Evolutionary conservation across 768 basidiomycete genomes (phyloP), one percentile per base, ranked within the genome.

Genomic region (Sarcodon aspratus): DNA sequence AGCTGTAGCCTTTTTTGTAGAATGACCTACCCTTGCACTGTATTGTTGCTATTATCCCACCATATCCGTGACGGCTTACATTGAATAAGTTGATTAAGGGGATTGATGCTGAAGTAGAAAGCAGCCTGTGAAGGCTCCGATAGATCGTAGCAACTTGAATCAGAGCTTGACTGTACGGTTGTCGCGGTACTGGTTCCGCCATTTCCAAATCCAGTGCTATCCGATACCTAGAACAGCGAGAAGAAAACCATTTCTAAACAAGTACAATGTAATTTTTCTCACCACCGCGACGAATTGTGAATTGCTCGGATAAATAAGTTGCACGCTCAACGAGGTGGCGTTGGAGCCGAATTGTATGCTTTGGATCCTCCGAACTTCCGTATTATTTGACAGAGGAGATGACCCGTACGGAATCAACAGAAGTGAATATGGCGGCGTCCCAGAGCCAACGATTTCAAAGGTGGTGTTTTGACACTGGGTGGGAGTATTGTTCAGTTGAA

Each of bases 211-310:
- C 73, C 75, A 1, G 68, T 66, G 42, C 60, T 62, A 54, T 83
- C 82, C 58, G 77, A 79, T 54, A 83, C 69, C 81, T 82, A 52
- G 15, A 46, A 9, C 35, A 55, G 42, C 36, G 36, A 43, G 11
- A 46, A 11, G 17, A 33, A 31, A 13, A 12, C 12, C 32, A 31
- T 15, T n/a, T 4, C 44, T 12, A 4, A n/a, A n/a, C n/a, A n/a
- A 45, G 32, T 15, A 13, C 12, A 13, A 45, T 12, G 32, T 3
- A 31, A 6, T 21, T 27, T 2, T 45, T 52, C 82, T 66, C 57
- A 86, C 85, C 57, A 87, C 80, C 5, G 81, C 79, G 21, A 89
- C 83, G 48, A 90, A 80, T 57, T 85, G 80, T 3, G 84, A 83
- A 58, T 77, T 71, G 44, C 64, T 69, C 0, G 86, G 86, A 59